These are phyloP conservation scores for Agaricales sp. DNA, from an alignment of 1,284 basidiomycete species.

Conservation along the genomic window DNA sequence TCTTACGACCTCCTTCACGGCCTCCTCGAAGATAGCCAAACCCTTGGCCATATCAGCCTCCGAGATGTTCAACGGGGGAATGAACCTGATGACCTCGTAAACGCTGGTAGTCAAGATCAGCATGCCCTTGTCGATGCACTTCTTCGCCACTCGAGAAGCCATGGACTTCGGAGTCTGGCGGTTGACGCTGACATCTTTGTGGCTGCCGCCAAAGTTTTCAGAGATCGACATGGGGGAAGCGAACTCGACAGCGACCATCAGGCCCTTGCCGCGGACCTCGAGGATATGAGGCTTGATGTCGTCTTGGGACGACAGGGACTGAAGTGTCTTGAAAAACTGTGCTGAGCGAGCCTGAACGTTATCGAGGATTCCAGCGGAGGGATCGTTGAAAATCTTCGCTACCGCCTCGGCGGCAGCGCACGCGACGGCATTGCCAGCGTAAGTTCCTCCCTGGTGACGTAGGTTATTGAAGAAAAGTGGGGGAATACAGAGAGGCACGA, in stretches of 20 bases:
- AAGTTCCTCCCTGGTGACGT: constrained; percentile 66
- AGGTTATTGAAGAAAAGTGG: constrained; percentile 4
- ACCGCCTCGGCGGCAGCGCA: constrained; percentile 85
- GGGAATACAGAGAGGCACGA: constrained; percentile 8
- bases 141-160: constrained; percentile 67
- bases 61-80: constrained; percentile 34
- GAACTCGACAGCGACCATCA: constrained; percentile 82
- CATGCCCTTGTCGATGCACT: constrained; percentile 78
- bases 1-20: constrained; percentile 30
- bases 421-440: constrained; percentile 82
- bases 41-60: constrained; percentile 32
- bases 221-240: constrained; percentile 41
- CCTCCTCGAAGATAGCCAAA: constrained; percentile 30
- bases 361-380: constrained; percentile 55
- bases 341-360: constrained; percentile 74
- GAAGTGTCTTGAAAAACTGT: constrained; percentile 60
- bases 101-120: constrained; percentile 73
- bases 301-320: constrained; percentile 42
- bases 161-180: constrained; percentile 48
- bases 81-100: constrained; percentile 55
- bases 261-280: constrained; percentile 69
- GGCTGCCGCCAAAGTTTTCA: constrained; percentile 13
- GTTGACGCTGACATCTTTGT: constrained; percentile 28
- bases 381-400: constrained; percentile 61
- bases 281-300: constrained; percentile 46